phyloP scores from a whole-genome alignment of 140 eudicot species.

The Anethum foeniculum region DNA sequence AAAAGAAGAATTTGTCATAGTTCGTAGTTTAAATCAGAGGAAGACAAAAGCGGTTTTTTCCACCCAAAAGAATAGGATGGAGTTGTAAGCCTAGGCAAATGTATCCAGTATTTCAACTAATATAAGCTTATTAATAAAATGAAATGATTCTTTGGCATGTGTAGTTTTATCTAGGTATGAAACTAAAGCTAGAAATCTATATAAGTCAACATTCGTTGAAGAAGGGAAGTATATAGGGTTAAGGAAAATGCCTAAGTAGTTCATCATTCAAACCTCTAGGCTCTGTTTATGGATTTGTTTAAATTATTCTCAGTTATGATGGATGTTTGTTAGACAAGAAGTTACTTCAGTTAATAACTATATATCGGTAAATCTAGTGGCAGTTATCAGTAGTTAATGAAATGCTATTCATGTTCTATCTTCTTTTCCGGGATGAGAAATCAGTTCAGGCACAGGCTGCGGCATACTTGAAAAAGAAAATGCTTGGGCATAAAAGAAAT shows the following conservation, averaged over 20 bases:
- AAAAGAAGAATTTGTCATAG: background rate
- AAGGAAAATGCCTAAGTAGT: background rate
- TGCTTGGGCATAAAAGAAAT: constrained; percentile 15
- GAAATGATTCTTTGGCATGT: background rate
- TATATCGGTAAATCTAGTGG: background rate
- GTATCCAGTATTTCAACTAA: background rate
- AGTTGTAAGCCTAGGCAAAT: background rate
- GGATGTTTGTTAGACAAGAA: background rate
- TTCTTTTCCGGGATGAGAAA: constrained; percentile 12
- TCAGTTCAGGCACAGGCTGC: constrained; percentile 81
- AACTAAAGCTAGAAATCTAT: background rate
- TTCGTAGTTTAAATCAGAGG: background rate
- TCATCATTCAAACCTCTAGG: background rate
- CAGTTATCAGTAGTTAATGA: constrained; percentile 13
- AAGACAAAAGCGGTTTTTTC: background rate
- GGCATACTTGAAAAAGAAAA: constrained; percentile 52
- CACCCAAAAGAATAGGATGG: background rate
- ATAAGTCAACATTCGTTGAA: background rate
- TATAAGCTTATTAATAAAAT: background rate
- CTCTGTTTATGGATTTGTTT: background rate
- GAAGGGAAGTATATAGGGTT: background rate
- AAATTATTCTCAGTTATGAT: background rate
- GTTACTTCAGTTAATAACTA: background rate
- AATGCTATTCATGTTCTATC: background rate
- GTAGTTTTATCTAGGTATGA: background rate